Percentiles rank a stretch among this genome's conserved stretches.
Conservation (phyloP, 495 filamentous ascomycete genomes). For the Amniculicola lignicola region DNA sequence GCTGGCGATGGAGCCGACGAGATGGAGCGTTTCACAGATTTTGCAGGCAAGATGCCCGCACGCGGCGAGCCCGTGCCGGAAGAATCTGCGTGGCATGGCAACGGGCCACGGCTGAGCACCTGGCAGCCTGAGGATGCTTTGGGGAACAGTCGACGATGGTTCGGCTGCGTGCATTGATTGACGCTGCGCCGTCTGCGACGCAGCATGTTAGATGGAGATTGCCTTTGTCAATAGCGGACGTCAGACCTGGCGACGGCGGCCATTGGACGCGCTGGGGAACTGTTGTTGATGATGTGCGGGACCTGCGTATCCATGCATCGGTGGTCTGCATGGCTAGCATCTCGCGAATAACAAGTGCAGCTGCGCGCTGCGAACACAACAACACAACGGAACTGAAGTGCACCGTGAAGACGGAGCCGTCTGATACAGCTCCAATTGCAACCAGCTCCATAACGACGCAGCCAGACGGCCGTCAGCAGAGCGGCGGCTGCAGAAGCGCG, state of each 20-base stretch:
- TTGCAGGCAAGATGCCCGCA: conserved; percentile 29
- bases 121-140: neutral
- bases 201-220: conserved; percentile 26
- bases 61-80: conserved; percentile 9
- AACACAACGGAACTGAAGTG: too few relatives aligned
- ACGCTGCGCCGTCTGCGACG: conserved; percentile 29
- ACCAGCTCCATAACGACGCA: too few relatives aligned
- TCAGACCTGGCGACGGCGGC: too few relatives aligned
- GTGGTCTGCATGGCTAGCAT: too few relatives aligned
- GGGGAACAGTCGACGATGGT: neutral
- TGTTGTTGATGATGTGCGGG: too few relatives aligned
- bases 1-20: neutral
- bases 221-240: conserved; percentile 1
- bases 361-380: too few relatives aligned
- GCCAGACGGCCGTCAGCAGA: neutral
- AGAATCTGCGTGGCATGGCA: conserved; percentile 5
- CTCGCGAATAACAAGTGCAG: too few relatives aligned
- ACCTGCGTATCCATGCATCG: too few relatives aligned
- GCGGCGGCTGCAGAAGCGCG: neutral
- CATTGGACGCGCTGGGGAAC: too few relatives aligned
- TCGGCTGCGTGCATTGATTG: conserved; percentile 12
- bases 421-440: too few relatives aligned
- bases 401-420: too few relatives aligned
- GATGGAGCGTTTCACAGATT: conserved; percentile 16
- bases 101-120: neutral